A percentile compares a stretch with the other conserved stretches of the same genome.
Evolutionary conservation across 176 grass and related monocot species (phyloP).

Genomic region (Eleusine coracana): DNA sequence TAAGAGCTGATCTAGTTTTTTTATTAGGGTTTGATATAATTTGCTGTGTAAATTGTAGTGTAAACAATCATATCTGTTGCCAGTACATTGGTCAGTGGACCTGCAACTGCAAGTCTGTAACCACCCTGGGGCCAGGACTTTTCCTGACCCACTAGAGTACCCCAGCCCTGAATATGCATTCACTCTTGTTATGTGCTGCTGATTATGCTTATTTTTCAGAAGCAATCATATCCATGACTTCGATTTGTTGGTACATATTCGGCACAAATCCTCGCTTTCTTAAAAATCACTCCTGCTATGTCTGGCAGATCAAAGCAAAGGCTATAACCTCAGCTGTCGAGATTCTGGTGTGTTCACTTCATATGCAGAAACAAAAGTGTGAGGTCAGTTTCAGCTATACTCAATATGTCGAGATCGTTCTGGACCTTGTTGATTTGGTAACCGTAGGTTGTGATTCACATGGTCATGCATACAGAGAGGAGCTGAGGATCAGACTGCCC

Average conservation of each 20-base stretch:
- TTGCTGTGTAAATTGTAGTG: neutral
- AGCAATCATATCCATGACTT: neutral
- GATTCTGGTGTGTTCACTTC: constrained; percentile 47
- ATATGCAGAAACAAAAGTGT: constrained; percentile 41
- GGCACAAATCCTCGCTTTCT: neutral
- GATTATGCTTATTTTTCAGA: constrained; percentile 13
- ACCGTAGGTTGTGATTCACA: constrained; percentile 8
- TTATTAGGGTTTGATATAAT: constrained; percentile 17
- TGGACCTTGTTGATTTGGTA: neutral
- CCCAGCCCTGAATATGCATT: constrained; percentile 15
- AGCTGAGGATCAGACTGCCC: constrained; percentile 30
- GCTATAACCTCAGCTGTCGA: constrained; percentile 58
- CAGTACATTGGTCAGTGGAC: neutral
- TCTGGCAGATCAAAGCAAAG: constrained; percentile 56
- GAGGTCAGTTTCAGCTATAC: constrained; percentile 46
- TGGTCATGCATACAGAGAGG: constrained; percentile 40
- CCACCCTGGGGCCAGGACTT: neutral
- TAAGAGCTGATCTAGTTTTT: constrained; percentile 10
- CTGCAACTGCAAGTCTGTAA: neutral
- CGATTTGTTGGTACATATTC: constrained; percentile 18
- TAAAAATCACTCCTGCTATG: neutral
- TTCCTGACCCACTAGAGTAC: neutral
- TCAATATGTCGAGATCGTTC: neutral
- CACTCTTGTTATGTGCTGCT: neutral
- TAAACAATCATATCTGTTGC: neutral